These are phyloP conservation scores for Lactarius psammicola DNA, from an alignment of 768 basidiomycete genomes.

Conservation along the genomic window DNA sequence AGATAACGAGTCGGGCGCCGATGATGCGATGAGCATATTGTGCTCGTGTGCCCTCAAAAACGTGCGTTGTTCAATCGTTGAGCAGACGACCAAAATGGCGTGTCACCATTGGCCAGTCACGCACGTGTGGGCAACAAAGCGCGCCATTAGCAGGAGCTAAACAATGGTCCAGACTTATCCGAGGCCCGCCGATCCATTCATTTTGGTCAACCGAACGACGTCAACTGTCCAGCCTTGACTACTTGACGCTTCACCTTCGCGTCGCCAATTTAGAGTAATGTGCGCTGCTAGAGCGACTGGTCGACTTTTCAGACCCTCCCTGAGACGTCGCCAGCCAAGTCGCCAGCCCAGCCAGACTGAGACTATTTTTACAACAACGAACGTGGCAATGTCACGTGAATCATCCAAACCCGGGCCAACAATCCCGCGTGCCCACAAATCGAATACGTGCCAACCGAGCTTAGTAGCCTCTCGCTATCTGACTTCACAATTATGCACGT, in stretches of 20 bases:
- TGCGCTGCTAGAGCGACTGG: no score
- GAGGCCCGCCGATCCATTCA: background rate
- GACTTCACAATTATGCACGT: no score
- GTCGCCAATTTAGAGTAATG: background rate
- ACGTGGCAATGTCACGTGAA: no score
- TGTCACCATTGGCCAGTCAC: slow-evolving; percentile 16
- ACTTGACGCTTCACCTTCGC: background rate
- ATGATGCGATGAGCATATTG: slow-evolving; percentile 3
- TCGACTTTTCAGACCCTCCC: no score
- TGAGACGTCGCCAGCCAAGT: no score
- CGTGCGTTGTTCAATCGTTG: slow-evolving; percentile 3
- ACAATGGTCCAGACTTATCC: slow-evolving; percentile 1
- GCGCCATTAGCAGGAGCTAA: background rate
- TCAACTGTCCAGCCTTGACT: background rate
- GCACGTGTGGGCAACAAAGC: slow-evolving; percentile 4
- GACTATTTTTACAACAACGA: no score
- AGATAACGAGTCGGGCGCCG: background rate
- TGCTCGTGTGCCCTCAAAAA: slow-evolving; percentile 29
- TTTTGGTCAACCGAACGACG: background rate
- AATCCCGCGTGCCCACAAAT: no score
- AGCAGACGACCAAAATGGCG: slow-evolving; percentile 29
- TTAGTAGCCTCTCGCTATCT: no score
- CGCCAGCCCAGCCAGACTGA: no score
- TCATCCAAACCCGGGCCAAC: no score
- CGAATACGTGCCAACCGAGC: no score